Percentiles rank a stretch among this genome's conserved stretches.
Conservation (phyloP, 129 eudicot species). For the Scalesia atractyloides region DNA sequence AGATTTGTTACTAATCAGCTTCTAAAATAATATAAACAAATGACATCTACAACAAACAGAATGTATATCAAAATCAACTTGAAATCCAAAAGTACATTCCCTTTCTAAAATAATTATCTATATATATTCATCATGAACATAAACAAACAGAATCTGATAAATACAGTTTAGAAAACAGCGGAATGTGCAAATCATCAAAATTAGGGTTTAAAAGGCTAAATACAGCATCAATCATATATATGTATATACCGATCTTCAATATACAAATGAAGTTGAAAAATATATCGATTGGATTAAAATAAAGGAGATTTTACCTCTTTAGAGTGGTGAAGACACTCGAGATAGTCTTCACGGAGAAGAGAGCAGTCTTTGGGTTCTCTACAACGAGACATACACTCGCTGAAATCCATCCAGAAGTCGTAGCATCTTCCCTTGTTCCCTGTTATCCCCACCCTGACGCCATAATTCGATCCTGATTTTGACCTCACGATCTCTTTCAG, state of each 20-base stretch:
- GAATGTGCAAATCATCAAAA: conserved; percentile 15
- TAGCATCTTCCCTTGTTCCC: conserved; percentile 96
- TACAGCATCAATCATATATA: background rate
- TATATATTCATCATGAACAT: background rate
- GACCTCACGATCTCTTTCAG: conserved; percentile 18
- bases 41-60: background rate
- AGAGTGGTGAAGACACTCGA: conserved; percentile 93
- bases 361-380: conserved; percentile 87
- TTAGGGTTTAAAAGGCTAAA: conserved; percentile 25
- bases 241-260: no score
- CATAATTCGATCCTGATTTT: conserved; percentile 44
- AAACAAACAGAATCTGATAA: conserved; percentile 11
- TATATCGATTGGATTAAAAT: background rate
- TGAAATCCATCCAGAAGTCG: conserved; percentile 99
- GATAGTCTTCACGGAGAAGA: conserved; percentile 95
- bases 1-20: conserved; percentile 3
- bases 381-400: conserved; percentile 96
- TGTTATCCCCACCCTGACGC: conserved; percentile 97
- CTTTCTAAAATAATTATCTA: background rate
- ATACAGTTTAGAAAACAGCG: background rate
- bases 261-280: no score
- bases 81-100: conserved; percentile 6
- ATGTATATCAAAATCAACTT: background rate
- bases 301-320: conserved; percentile 64
- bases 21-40: background rate